Conservation (phyloP, 192 early-diverging fungal genomes). For the Dimargaris verticillata region DNA sequence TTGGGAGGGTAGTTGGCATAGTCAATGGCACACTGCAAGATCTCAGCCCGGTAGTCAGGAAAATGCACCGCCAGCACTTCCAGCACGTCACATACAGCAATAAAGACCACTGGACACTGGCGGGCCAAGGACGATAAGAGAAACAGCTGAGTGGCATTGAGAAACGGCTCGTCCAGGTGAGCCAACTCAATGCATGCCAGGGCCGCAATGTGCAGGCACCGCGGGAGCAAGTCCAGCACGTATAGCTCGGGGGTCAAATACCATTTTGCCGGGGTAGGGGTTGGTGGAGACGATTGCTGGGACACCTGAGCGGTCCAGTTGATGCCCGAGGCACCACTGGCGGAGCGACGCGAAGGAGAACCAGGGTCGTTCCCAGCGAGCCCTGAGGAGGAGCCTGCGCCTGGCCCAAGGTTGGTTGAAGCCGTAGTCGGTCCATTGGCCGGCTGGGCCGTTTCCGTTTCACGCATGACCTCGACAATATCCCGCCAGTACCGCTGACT, state of each 20-base stretch:
- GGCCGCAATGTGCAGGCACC: neutral
- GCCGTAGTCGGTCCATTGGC: too few relatives aligned
- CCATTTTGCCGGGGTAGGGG: neutral
- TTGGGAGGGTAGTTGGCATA: constrained; percentile 6
- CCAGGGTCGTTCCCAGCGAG: too few relatives aligned
- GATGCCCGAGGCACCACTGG: too few relatives aligned
- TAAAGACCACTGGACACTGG: neutral
- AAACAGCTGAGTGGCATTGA: neutral
- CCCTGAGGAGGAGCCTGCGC: too few relatives aligned
- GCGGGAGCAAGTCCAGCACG: constrained; percentile 1
- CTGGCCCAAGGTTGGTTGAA: too few relatives aligned
- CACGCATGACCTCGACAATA: too few relatives aligned
- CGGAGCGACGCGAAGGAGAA: too few relatives aligned
- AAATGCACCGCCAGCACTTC: neutral
- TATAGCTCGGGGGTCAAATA: constrained; percentile 9
- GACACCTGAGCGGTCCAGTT: neutral
- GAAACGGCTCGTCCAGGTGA: constrained; percentile 7
- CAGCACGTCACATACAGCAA: constrained; percentile 1
- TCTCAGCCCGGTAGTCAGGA: constrained; percentile 11
- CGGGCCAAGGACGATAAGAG: neutral
- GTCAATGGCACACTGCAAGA: constrained; percentile 5
- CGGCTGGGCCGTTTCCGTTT: too few relatives aligned
- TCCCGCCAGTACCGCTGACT: constrained; percentile 10
- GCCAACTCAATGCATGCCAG: neutral
- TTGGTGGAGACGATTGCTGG: neutral